Evolutionary conservation across 1,284 basidiomycete species (phyloP).

Genomic region (Melampsora abietis-canadensis): DNA sequence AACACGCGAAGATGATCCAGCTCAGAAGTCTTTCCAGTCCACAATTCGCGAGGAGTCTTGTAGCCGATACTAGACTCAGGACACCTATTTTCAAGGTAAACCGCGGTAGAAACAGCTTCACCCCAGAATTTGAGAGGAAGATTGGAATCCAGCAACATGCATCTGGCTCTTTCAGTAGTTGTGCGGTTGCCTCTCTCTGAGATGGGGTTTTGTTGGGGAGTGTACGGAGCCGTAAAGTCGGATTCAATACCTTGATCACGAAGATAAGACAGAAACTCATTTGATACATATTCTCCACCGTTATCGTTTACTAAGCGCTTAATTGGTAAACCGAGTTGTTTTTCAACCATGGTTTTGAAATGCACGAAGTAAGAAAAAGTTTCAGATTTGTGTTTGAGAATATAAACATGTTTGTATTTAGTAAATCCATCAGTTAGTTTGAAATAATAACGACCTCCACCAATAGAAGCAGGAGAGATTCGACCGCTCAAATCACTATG

Average conservation of each 20-base stretch:
- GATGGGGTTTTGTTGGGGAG: slow-evolving; percentile 46
- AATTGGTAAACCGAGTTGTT: slow-evolving; percentile 49
- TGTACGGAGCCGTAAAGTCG: slow-evolving; percentile 54
- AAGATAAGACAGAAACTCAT: slow-evolving; percentile 50
- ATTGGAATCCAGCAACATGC: slow-evolving; percentile 49
- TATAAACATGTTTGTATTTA: background rate
- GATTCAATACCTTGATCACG: slow-evolving; percentile 50
- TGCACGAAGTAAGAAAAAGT: slow-evolving; percentile 1
- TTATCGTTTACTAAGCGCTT: slow-evolving; percentile 53
- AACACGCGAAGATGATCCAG: background rate
- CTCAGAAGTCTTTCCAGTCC: background rate
- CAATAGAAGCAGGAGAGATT: background rate
- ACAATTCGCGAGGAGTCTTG: background rate
- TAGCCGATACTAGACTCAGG: slow-evolving; percentile 23
- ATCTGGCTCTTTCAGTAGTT: slow-evolving; percentile 48
- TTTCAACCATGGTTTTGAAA: slow-evolving; percentile 42
- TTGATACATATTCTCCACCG: slow-evolving; percentile 51
- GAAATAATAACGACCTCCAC: background rate
- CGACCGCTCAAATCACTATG: slow-evolving; percentile 3
- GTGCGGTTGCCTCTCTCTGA: slow-evolving; percentile 51
- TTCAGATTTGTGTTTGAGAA: slow-evolving; percentile 20
- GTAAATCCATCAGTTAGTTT: background rate
- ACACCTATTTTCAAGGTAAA: slow-evolving; percentile 54
- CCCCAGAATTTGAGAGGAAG: slow-evolving; percentile 53
- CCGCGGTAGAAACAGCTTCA: slow-evolving; percentile 50